A percentile compares a stretch with the other conserved stretches of the same genome.
phyloP scores from a whole-genome alignment of 2,329 filamentous ascomycete species.

The Dactylellina sp. region DNA sequence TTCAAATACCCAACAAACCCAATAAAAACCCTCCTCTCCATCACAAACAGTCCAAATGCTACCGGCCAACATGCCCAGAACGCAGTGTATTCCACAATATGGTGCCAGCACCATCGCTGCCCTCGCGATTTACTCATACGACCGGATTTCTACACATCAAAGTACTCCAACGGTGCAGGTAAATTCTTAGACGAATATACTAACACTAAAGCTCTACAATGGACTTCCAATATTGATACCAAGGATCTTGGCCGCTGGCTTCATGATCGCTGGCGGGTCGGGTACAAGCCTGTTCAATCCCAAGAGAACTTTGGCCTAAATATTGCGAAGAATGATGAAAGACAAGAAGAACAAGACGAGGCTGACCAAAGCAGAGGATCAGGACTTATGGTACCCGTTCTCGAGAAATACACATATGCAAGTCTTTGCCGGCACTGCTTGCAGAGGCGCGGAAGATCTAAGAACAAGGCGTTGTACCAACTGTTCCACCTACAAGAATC shows the following conservation, averaged over 20 bases:
- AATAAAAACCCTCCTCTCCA: background rate
- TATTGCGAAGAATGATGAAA: no score
- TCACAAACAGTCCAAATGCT: background rate
- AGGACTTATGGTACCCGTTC: constrained; percentile 16
- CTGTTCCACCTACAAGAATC: no score
- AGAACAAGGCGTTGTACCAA: constrained; percentile 1
- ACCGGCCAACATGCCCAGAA: background rate
- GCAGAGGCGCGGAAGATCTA: background rate
- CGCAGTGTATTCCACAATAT: constrained; percentile 25
- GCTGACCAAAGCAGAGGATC: background rate
- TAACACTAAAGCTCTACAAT: background rate
- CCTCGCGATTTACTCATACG: constrained; percentile 15
- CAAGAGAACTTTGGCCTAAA: no score
- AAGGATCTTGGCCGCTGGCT: constrained; percentile 25
- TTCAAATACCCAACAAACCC: constrained; percentile 17
- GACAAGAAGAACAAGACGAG: no score
- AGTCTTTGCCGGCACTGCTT: constrained; percentile 19
- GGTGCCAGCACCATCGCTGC: constrained; percentile 34
- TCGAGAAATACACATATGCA: constrained; percentile 12
- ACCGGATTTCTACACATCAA: background rate
- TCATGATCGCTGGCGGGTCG: constrained; percentile 26
- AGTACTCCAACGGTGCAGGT: background rate
- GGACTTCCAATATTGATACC: background rate
- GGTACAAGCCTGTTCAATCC: constrained; percentile 10
- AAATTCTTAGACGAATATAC: constrained; percentile 22